Evolutionary conservation across 495 filamentous ascomycete genomes (phyloP).

Genomic region (Podospora anserina): DNA sequence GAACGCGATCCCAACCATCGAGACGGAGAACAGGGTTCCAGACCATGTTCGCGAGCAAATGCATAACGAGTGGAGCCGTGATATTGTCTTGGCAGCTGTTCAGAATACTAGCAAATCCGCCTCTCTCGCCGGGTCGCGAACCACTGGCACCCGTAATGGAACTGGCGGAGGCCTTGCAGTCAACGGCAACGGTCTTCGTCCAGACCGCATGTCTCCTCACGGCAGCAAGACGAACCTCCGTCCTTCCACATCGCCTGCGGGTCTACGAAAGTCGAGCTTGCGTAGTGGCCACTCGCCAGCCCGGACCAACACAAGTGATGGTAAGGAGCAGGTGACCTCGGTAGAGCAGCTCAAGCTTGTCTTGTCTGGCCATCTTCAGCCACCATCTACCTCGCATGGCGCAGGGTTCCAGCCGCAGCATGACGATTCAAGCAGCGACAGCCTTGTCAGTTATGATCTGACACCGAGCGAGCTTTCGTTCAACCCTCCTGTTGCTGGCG

Average conservation of each 20-base stretch:
- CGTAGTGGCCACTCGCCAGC: conserved; percentile 50
- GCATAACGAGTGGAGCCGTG: conserved; percentile 68
- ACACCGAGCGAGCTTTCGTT: conserved; percentile 53
- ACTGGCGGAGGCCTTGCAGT: conserved; percentile 52
- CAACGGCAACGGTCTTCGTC: conserved; percentile 51
- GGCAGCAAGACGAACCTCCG: conserved; percentile 42
- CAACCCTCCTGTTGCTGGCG: conserved; percentile 34
- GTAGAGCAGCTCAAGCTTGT: conserved; percentile 85
- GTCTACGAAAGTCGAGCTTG: conserved; percentile 42
- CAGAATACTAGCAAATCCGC: conserved; percentile 64
- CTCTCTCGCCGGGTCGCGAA: conserved; percentile 69
- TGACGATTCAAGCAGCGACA: conserved; percentile 54
- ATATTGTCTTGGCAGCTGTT: conserved; percentile 61
- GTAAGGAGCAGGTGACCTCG: conserved; percentile 62
- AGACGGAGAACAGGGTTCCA: conserved; percentile 39
- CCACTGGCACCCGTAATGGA: conserved; percentile 47
- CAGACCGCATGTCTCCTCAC: conserved; percentile 37
- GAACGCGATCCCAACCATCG: conserved; percentile 35
- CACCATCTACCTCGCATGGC: conserved; percentile 30
- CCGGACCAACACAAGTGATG: conserved; percentile 54
- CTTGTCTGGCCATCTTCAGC: conserved; percentile 51
- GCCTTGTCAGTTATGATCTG: conserved; percentile 57
- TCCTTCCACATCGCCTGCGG: conserved; percentile 39
- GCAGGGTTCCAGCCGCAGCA: conserved; percentile 1
- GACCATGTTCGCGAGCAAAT: conserved; percentile 64